A percentile compares a stretch with the other conserved stretches of the same genome.
phyloP scores from a whole-genome alignment of 2,329 filamentous ascomycete genomes.

The Aspergillus fumigatiaffinis region DNA sequence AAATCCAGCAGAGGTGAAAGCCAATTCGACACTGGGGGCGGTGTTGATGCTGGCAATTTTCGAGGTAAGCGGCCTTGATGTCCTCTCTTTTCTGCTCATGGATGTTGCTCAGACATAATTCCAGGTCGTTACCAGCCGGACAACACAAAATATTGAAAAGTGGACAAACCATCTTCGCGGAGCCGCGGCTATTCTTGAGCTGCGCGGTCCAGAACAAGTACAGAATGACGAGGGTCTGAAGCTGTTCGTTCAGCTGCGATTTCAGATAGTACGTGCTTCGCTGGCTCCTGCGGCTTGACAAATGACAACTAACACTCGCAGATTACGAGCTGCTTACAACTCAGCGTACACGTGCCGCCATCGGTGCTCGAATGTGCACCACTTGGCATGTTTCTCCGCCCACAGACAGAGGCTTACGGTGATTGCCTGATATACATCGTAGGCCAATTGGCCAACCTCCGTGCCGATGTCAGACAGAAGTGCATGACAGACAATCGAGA shows the following conservation, averaged over 20 bases:
- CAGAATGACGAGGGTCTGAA: slow-evolving; percentile 46
- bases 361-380: slow-evolving; percentile 30
- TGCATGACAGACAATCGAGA: slow-evolving; percentile 22
- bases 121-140: slow-evolving; percentile 39
- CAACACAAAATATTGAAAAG: slow-evolving; percentile 45
- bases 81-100: not conserved
- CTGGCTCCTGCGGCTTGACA: not conserved
- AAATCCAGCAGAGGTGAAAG: slow-evolving; percentile 31
- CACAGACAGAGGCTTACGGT: slow-evolving; percentile 23
- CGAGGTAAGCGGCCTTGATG: slow-evolving; percentile 45
- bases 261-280: slow-evolving; percentile 48
- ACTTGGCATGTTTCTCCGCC: slow-evolving; percentile 26
- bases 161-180: slow-evolving; percentile 59
- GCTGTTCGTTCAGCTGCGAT: slow-evolving; percentile 54
- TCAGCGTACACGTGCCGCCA: slow-evolving; percentile 25
- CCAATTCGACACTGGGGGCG: slow-evolving; percentile 47
- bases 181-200: slow-evolving; percentile 54
- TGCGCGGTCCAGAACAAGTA: slow-evolving; percentile 37
- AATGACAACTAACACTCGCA: slow-evolving; percentile 14
- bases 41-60: slow-evolving; percentile 60
- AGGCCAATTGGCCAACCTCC: slow-evolving; percentile 29
- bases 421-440: slow-evolving; percentile 28
- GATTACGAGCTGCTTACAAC: slow-evolving; percentile 37
- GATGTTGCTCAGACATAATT: not conserved
- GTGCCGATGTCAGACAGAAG: slow-evolving; percentile 29